Percentiles rank a stretch among this genome's conserved stretches.
Evolutionary conservation across 495 filamentous ascomycete genomes (phyloP).

Genomic region (Neurospora tetrasperma): DNA sequence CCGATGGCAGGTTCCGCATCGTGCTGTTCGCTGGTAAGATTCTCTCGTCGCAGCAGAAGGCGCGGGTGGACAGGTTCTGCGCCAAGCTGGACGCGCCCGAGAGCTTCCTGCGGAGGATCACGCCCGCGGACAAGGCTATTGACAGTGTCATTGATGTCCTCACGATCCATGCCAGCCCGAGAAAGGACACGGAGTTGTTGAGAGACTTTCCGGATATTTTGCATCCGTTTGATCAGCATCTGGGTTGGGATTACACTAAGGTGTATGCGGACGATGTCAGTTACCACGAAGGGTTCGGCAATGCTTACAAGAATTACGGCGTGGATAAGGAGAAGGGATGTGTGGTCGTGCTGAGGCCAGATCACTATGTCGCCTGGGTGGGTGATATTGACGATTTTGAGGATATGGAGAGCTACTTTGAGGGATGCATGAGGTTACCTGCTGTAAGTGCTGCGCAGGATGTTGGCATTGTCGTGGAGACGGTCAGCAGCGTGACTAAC

Average conservation of each 20-base stretch:
- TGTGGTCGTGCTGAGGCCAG: slow-evolving; percentile 46
- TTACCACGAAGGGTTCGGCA: slow-evolving; percentile 49
- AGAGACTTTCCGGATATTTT: slow-evolving; percentile 47
- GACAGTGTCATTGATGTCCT: slow-evolving; percentile 47
- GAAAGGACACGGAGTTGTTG: slow-evolving; percentile 41
- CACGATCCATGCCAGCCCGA: slow-evolving; percentile 45
- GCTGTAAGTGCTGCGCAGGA: neutral
- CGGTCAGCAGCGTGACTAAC: neutral
- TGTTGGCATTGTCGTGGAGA: neutral
- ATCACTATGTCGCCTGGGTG: slow-evolving; percentile 53
- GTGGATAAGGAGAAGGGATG: slow-evolving; percentile 50
- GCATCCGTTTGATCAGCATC: slow-evolving; percentile 45
- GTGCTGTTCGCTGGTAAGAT: slow-evolving; percentile 58
- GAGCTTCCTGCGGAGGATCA: slow-evolving; percentile 33
- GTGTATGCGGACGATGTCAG: slow-evolving; percentile 54
- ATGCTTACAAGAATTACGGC: slow-evolving; percentile 54
- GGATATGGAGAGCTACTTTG: slow-evolving; percentile 29
- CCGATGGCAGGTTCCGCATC: slow-evolving; percentile 55
- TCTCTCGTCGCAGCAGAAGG: slow-evolving; percentile 26
- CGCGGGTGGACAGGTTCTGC: slow-evolving; percentile 38
- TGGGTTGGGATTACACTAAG: slow-evolving; percentile 56
- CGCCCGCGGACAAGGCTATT: slow-evolving; percentile 28
- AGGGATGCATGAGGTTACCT: slow-evolving; percentile 21
- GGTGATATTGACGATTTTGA: slow-evolving; percentile 45
- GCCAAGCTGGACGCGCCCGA: slow-evolving; percentile 23